Conservation (phyloP, 2,329 filamentous ascomycete genomes). For the Monilinia fructigena region DNA sequence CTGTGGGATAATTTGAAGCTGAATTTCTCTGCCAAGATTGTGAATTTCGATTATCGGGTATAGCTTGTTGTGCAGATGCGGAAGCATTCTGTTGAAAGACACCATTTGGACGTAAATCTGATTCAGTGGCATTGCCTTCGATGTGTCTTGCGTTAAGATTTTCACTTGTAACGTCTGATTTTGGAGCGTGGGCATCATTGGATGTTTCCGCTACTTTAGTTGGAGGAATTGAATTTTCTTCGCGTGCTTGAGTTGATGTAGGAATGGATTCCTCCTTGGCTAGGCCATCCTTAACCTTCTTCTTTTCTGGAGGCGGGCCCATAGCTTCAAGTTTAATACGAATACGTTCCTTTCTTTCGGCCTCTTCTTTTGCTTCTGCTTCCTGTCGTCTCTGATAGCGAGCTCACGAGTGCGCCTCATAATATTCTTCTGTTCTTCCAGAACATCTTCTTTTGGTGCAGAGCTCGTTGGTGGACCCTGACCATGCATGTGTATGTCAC, state of each 20-base stretch:
- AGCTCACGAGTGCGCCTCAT: slow-evolving; percentile 71
- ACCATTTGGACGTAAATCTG: slow-evolving; percentile 31
- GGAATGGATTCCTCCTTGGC: slow-evolving; percentile 47
- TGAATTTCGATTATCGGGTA: slow-evolving; percentile 31
- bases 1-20: slow-evolving; percentile 46
- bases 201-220: slow-evolving; percentile 26
- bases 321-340: slow-evolving; percentile 70
- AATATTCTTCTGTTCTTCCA: slow-evolving; percentile 64
- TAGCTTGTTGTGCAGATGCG: slow-evolving; percentile 25
- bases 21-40: slow-evolving; percentile 39
- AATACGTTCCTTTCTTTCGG: slow-evolving; percentile 68
- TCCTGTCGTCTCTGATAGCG: slow-evolving; percentile 65
- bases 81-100: slow-evolving; percentile 37
- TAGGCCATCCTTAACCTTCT: slow-evolving; percentile 54
- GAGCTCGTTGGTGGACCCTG: slow-evolving; percentile 34
- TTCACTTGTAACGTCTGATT: slow-evolving; percentile 24
- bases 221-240: slow-evolving; percentile 24
- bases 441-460: slow-evolving; percentile 51
- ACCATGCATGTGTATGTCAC: slow-evolving; percentile 35
- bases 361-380: slow-evolving; percentile 69
- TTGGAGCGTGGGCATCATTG: slow-evolving; percentile 24
- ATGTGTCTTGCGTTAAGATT: slow-evolving; percentile 1
- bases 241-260: slow-evolving; percentile 38
- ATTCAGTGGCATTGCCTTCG: slow-evolving; percentile 25
- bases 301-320: slow-evolving; percentile 62